These are phyloP conservation scores for Dothidotthia symphoricarpi DNA, from an alignment of 2,329 filamentous ascomycete species.

Conservation along the genomic window DNA sequence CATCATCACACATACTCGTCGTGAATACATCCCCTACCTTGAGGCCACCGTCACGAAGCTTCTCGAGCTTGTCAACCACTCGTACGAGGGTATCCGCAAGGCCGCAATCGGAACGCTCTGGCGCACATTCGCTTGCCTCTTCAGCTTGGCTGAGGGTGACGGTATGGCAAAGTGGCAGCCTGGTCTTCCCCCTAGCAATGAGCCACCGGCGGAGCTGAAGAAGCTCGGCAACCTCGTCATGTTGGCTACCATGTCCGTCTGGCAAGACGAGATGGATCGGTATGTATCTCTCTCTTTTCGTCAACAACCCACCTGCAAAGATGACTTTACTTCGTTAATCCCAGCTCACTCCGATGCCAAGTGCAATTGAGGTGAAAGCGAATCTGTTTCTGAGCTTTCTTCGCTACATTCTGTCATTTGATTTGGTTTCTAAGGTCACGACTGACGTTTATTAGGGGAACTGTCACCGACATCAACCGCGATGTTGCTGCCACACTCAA, in stretches of 20 bases:
- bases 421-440: conserved; percentile 4
- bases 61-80: conserved; percentile 78
- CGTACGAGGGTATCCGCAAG: conserved; percentile 91
- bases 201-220: conserved; percentile 74
- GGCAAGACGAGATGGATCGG: conserved; percentile 90
- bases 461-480: conserved; percentile 92
- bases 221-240: conserved; percentile 85
- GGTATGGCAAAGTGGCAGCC: conserved; percentile 80
- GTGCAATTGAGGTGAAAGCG: conserved; percentile 88
- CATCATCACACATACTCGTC: conserved; percentile 81
- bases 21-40: conserved; percentile 77
- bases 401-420: conserved; percentile 30
- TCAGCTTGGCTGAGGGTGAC: conserved; percentile 78
- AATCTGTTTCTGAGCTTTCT: conserved; percentile 58
- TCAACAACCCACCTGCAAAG: conserved; percentile 42
- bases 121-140: conserved; percentile 89
- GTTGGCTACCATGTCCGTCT: conserved; percentile 78
- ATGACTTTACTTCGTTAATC: conserved; percentile 93
- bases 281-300: conserved; percentile 56
- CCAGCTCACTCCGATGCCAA: conserved; percentile 99
- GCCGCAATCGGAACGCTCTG: conserved; percentile 87
- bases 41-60: conserved; percentile 83
- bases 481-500: conserved; percentile 89
- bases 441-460: conserved; percentile 58
- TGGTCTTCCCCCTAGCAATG: conserved; percentile 77